Evolutionary conservation across 345 rosid genomes (phyloP), one percentile per base, ranked within the genome.

Genomic region (Linum usitatissimum): DNA sequence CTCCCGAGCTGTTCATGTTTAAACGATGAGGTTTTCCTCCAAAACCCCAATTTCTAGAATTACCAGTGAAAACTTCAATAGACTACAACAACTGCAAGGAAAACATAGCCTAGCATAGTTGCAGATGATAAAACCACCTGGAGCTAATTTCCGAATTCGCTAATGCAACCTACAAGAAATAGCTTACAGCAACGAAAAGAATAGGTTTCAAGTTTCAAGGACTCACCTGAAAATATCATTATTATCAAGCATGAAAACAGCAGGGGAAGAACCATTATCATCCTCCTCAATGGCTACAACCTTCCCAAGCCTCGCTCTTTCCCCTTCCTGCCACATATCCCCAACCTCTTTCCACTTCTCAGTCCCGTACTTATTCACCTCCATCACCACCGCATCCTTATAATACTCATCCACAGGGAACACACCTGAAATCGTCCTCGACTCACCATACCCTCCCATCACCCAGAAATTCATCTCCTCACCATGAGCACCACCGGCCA

Each of bases 381-480:
- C 79, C 91, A 92, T 81, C 66, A 92, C 96, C 58, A 78, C 81
- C 0, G 93, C 96, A 63, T 92, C 93, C 73, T 71, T 82, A 23
- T 81, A 89, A 59, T 89, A 87, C 70, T 82, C 93, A 61, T 89
- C 96, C 45, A 92, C 91, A 0, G 95, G 95, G 67, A 86, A 80
- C 61, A 92, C 81, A 17, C 98, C 91, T 0, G 86, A 77, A 3
- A 92, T 76, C 0, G 85, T 85, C 76, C 93, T 89, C 4, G 93
- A 85, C 55, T 76, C 85, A 14, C 91, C 93, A 34, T 92, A 92
- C 2, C 98, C 98, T 58, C 98, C 98, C 93, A 92, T 85, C 51
- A 92, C 96, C 96, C 95, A 85, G n/a, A 92, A 92, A 68, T 92
- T 92, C 67, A 65, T 76, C 23, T 73, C 85, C 62, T 82, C 73